Evolutionary conservation across 2,329 filamentous ascomycete species (phyloP).

Genomic region (Bipolaris cookei): DNA sequence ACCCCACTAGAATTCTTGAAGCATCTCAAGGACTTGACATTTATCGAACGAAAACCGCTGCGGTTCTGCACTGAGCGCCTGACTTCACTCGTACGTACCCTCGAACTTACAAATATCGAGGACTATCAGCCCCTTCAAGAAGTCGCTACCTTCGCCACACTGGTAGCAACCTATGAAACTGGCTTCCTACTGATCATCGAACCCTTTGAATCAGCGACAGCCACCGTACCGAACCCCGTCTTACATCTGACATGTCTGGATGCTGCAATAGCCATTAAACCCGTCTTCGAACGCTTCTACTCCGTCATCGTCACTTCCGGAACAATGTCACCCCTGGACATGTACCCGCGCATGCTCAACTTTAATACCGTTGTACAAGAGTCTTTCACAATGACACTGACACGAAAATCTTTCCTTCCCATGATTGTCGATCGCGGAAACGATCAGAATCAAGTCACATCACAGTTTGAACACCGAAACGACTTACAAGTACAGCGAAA

Average conservation of each 20-base stretch:
- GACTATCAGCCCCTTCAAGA: slow-evolving; percentile 97
- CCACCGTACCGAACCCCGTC: slow-evolving; percentile 95
- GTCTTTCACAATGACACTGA: slow-evolving; percentile 96
- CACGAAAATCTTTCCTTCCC: slow-evolving; percentile 90
- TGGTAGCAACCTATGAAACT: slow-evolving; percentile 95
- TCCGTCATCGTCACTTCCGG: slow-evolving; percentile 99
- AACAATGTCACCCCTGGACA: slow-evolving; percentile 94
- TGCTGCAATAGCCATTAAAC: slow-evolving; percentile 96
- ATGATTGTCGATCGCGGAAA: slow-evolving; percentile 97
- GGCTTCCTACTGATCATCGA: slow-evolving; percentile 97
- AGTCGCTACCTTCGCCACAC: slow-evolving; percentile 94
- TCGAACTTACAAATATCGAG: slow-evolving; percentile 96
- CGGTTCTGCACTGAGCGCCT: slow-evolving; percentile 93
- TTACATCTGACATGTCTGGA: slow-evolving; percentile 96
- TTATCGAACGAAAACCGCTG: slow-evolving; percentile 95
- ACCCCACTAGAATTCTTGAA: slow-evolving; percentile 92
- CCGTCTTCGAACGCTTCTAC: slow-evolving; percentile 95
- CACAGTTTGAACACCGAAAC: slow-evolving; percentile 92
- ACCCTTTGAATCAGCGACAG: slow-evolving; percentile 93
- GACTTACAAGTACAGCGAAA: slow-evolving; percentile 97
- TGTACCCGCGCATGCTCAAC: slow-evolving; percentile 98
- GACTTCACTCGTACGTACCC: slow-evolving; percentile 89
- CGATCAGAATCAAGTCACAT: slow-evolving; percentile 91
- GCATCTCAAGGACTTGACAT: slow-evolving; percentile 93
- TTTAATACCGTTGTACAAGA: slow-evolving; percentile 93